These are phyloP conservation scores for Aciculosporium take DNA, from an alignment of 2,329 filamentous ascomycete genomes.

Conservation along the genomic window DNA sequence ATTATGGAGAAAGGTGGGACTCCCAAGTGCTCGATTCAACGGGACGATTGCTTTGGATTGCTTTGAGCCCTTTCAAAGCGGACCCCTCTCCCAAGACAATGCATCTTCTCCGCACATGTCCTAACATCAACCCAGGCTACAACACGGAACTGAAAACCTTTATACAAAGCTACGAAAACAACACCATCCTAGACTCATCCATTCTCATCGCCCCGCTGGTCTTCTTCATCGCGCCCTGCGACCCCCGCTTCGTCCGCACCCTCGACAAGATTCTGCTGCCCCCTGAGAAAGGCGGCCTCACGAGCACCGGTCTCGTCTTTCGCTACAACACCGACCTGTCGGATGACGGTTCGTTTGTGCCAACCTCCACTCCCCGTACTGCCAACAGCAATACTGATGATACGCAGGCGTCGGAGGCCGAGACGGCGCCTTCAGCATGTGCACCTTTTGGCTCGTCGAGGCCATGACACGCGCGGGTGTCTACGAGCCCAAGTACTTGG, in stretches of 20 bases:
- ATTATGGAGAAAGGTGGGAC: conserved; percentile 55
- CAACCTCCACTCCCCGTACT: not conserved
- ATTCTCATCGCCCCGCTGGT: conserved; percentile 65
- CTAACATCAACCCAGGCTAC: conserved; percentile 25
- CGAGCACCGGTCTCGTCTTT: conserved; percentile 61
- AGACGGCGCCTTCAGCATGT: conserved; percentile 70
- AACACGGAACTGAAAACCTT: conserved; percentile 56
- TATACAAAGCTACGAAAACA: conserved; percentile 62
- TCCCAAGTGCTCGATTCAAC: not conserved
- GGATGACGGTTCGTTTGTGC: conserved; percentile 43
- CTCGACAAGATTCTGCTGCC: conserved; percentile 57
- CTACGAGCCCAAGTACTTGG: conserved; percentile 51
- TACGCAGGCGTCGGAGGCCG: conserved; percentile 51
- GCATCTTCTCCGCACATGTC: not conserved
- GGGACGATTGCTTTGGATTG: not conserved
- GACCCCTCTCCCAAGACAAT: not conserved
- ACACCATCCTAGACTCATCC: conserved; percentile 56
- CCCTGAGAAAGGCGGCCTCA: conserved; percentile 62
- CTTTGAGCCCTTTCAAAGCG: not conserved
- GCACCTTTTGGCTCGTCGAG: conserved; percentile 72
- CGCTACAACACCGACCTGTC: conserved; percentile 56
- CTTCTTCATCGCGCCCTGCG: conserved; percentile 66
- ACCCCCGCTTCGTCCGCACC: conserved; percentile 59
- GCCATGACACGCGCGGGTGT: conserved; percentile 54
- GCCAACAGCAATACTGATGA: not conserved